Evolutionary conservation across 129 eudicot species (phyloP), one percentile per base, ranked within the genome.

Genomic region (Scalesia atractyloides): DNA sequence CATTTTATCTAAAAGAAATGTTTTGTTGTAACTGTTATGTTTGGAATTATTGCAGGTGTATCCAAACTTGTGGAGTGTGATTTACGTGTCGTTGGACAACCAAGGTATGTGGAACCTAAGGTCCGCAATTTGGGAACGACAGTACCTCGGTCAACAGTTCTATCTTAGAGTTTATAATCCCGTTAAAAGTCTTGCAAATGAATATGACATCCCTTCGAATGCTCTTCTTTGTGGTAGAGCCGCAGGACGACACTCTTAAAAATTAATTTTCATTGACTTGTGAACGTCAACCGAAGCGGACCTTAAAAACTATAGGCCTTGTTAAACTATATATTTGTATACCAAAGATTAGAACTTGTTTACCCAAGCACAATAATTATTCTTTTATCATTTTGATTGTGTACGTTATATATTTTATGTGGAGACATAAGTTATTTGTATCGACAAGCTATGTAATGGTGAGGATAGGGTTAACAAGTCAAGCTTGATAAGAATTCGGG

Each of bases 91-190:
- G 2, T 81, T 94, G 79, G 99, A 94, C 78, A 94, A 94, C 84
- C 93, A 94, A 77, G 98, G 98, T 7, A 93, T 93, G 98, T 93
- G 98, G 98, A 90, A 93, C 58, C 2, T 93, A 78, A 90, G 99
- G 77, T 90, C 97, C 6, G 86, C 99, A 5, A 77, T 83, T 72
- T 94, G 99, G 99, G 89, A 82, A 49, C 79, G 96, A 49, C 99
- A 94, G 53, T 94, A 94, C 68, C 87, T 94, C 4, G 99, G 99
- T 22, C 99, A 94, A 76, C 99, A 94, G 51, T 84, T 94, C 68
- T 94, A 94, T 70, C 86, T 94, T 26, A 70, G 94, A 66, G 97
- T 94, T 13, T 88, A 77, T 79, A 81, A 84, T 72, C 90, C 91
- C 0, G 74, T 72, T 22, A 78, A 54, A 3, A 87, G 85, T 80